Base-by-base conservation (phyloP, 2,329 filamentous ascomycete species). In the Epichloe coenophiala region DNA sequence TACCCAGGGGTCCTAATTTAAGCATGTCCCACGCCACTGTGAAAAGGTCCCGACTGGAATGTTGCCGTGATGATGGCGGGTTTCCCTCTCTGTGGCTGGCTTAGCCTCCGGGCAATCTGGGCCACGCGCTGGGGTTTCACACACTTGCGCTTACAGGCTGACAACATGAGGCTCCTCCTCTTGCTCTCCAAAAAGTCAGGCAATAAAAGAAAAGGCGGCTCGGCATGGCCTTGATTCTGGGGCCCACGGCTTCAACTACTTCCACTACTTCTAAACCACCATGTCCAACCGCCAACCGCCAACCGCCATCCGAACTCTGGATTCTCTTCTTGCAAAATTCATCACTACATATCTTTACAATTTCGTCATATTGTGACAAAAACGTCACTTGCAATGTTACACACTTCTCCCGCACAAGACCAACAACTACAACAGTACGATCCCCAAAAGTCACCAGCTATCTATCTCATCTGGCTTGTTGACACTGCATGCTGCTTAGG, bases 61-160 rank as follows among this genome's bases (percentile, higher is more conserved):
- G 27, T 17, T 38, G 35, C 42, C 21, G 27, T 46, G 50, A 44
- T 36, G 48, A 45, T 45, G 41, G 48, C 36, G 19, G 17, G n/a
- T 4, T 31, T 45, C 33, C 21, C 43, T 49, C 47, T 38, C 42
- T 47, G 47, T 52, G 47, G 51, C 51, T 50, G 47, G 47, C 47
- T 52, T 39, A 52, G 47, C 51, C 17, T 17, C 17, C 17, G 17
- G 17, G 17, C 17, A 17, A 17, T 17, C 17, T 17, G 17, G 17
- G 17, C 47, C 23, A 7, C 40, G 37, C 39, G 40, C 39, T 41
- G 17, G 50, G 45, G 45, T 48, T 39, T 41, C 50, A 48, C 47
- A 37, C 17, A 23, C 17, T n/a, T 36, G 40, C 27, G 11, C 17
- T 48, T 33, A n/a, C 36, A 43, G 45, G 23, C 43, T 51, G 48